Evolutionary conservation across 2,329 filamentous ascomycete species (phyloP).

Genomic region (Clonostachys solani): DNA sequence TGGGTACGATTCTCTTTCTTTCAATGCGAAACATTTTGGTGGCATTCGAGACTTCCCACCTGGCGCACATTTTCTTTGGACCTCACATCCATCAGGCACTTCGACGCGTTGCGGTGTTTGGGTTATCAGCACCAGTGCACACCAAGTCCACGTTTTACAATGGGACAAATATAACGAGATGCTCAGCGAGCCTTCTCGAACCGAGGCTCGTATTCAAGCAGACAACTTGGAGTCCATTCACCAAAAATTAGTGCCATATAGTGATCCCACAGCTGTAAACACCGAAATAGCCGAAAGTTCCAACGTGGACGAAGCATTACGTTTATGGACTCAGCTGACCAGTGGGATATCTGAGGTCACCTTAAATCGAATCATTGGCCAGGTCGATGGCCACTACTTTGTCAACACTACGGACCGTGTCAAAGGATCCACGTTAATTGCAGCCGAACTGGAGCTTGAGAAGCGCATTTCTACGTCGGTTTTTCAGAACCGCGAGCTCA

Average conservation of each 20-base stretch:
- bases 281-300: slow-evolving; percentile 4
- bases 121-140: slow-evolving; percentile 34
- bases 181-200: slow-evolving; percentile 39
- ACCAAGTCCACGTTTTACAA: slow-evolving; percentile 39
- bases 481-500: slow-evolving; percentile 33
- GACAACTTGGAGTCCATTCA: slow-evolving; percentile 32
- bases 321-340: slow-evolving; percentile 50
- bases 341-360: slow-evolving; percentile 37
- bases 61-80: slow-evolving; percentile 58
- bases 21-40: slow-evolving; percentile 40
- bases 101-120: slow-evolving; percentile 54
- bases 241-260: slow-evolving; percentile 38
- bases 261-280: slow-evolving; percentile 22
- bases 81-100: slow-evolving; percentile 39
- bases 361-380: slow-evolving; percentile 41
- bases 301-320: slow-evolving; percentile 13
- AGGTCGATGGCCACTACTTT: slow-evolving; percentile 37
- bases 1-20: slow-evolving; percentile 47
- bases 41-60: slow-evolving; percentile 51
- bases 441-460: slow-evolving; percentile 32
- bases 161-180: slow-evolving; percentile 55
- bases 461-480: slow-evolving; percentile 23
- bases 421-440: slow-evolving; percentile 32
- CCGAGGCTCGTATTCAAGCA: slow-evolving; percentile 40
- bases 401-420: slow-evolving; percentile 50